Evolutionary conservation across 495 filamentous ascomycete genomes (phyloP).

Genomic region (Podospora anserina): DNA sequence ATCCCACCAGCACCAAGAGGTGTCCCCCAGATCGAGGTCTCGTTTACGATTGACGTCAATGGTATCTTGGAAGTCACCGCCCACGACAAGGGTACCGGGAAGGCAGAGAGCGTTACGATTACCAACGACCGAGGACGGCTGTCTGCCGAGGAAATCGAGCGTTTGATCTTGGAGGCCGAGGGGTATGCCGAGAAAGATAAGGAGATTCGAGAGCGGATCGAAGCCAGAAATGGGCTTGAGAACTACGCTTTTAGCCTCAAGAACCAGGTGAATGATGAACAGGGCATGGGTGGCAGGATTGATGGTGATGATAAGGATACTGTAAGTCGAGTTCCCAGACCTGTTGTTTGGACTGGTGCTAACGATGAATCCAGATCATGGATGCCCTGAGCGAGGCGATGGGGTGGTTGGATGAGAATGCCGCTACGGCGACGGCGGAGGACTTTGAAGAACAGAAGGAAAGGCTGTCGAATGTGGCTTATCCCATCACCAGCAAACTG

Average conservation of each 20-base stretch:
- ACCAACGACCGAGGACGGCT: slow-evolving; percentile 90
- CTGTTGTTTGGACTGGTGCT: not conserved
- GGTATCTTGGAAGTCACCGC: slow-evolving; percentile 91
- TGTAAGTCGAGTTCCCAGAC: slow-evolving; percentile 43
- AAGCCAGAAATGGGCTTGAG: slow-evolving; percentile 95
- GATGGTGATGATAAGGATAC: slow-evolving; percentile 92
- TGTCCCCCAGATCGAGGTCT: slow-evolving; percentile 91
- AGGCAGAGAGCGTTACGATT: slow-evolving; percentile 85
- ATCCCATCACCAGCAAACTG: slow-evolving; percentile 91
- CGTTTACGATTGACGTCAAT: slow-evolving; percentile 91
- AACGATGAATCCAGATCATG: slow-evolving; percentile 56
- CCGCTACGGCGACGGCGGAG: slow-evolving; percentile 71
- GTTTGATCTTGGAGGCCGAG: slow-evolving; percentile 91
- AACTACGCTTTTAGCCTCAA: slow-evolving; percentile 95
- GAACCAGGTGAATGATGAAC: slow-evolving; percentile 90
- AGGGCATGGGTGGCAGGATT: slow-evolving; percentile 88
- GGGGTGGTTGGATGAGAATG: slow-evolving; percentile 92
- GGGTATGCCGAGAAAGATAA: slow-evolving; percentile 94
- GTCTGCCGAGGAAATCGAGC: slow-evolving; percentile 84
- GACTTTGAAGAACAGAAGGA: slow-evolving; percentile 98
- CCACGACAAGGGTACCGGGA: slow-evolving; percentile 87
- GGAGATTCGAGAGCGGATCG: slow-evolving; percentile 78
- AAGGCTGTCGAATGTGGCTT: slow-evolving; percentile 82
- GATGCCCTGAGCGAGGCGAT: slow-evolving; percentile 87
- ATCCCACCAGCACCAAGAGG: slow-evolving; percentile 88